Base-by-base conservation (phyloP, 148 eudicot genomes). In the Rhododendron williamsianum region DNA sequence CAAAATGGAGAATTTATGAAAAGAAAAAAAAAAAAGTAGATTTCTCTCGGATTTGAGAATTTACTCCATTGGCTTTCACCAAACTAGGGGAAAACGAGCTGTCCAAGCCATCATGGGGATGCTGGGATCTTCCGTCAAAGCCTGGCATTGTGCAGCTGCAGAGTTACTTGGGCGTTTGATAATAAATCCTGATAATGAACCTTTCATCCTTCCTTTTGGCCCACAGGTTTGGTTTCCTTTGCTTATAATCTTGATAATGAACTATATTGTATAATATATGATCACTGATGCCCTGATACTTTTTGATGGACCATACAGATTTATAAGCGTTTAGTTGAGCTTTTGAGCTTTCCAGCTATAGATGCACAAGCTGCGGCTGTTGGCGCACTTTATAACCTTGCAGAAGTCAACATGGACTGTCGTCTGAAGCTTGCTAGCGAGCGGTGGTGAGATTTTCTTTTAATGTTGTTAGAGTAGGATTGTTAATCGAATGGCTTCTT, bases 71-170 rank as follows among this genome's bases (percentile, higher is more conserved):
- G 74, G 41, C 13, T 77, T 82, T 54, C 43, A 48, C 33, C 3
- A 58, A 84, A 86, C 65, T 89, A 97, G 98, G 89, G 98, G 92
- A 86, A 93, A 94, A 88, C 92, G 90, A 65, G 98, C 99, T 36
- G 94, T 94, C 86, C 92, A 94, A 88, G 96, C 98, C 69, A 90
- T 95, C 81, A 90, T 94, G 92, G 96, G 94, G 76, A 91, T 97
- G 91, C 89, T 97, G 82, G 92, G 94, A 90, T 95, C 98, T 82
- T 87, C 92, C 74, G 89, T 92, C 73, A 95, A 89, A 88, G 90
- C 93, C 69, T 95, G 99, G 99, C 95, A 97, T 80, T 97, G 96
- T 93, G 93, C 95, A 78, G 98, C 99, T 73, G 96, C 99, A 43
- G 99, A 97, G 86, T 87, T 97, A 81, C 90, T 97, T 73, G 98